These are phyloP conservation scores for Pichia scutulata DNA, from an alignment of 805 yeast species.

Conservation along the genomic window DNA sequence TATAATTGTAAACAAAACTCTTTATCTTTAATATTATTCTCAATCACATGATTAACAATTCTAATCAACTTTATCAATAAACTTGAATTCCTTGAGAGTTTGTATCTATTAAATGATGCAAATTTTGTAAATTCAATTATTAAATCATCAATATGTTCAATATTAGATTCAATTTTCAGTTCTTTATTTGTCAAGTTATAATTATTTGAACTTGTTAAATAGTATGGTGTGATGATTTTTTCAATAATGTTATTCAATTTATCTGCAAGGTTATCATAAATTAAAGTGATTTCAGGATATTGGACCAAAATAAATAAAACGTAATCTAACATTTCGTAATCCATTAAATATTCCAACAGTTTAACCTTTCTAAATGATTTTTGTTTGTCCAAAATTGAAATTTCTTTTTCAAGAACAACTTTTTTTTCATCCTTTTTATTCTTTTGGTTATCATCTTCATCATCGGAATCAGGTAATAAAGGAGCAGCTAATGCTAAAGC, in stretches of 20 bases:
- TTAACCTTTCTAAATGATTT: slow-evolving; percentile 31
- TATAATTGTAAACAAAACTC: slow-evolving; percentile 51
- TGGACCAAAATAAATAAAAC: slow-evolving; percentile 49
- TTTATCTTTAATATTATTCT: slow-evolving; percentile 6
- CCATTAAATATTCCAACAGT: slow-evolving; percentile 45
- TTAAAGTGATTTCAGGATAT: slow-evolving; percentile 53
- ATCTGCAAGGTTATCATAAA: slow-evolving; percentile 41
- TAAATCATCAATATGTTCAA: slow-evolving; percentile 34
- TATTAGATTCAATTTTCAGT: slow-evolving; percentile 24
- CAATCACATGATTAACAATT: slow-evolving; percentile 32
- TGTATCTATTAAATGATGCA: slow-evolving; percentile 48
- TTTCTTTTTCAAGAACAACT: slow-evolving; percentile 9
- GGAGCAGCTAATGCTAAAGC: slow-evolving; percentile 90
- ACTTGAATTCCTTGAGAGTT: slow-evolving; percentile 38
- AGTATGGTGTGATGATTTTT: slow-evolving; percentile 43
- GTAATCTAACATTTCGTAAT: slow-evolving; percentile 57
- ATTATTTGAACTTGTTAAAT: slow-evolving; percentile 18
- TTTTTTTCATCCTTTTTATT: neutral
- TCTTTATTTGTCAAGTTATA: slow-evolving; percentile 7
- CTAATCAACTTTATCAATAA: slow-evolving; percentile 55
- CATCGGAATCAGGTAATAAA: slow-evolving; percentile 57
- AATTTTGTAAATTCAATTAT: slow-evolving; percentile 32
- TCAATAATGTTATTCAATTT: slow-evolving; percentile 45
- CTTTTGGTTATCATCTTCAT: slow-evolving; percentile 22
- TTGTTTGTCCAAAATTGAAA: slow-evolving; percentile 12